Evolutionary conservation across 129 eudicot genomes (phyloP).

Genomic region (Ambrosia artemisiifolia): DNA sequence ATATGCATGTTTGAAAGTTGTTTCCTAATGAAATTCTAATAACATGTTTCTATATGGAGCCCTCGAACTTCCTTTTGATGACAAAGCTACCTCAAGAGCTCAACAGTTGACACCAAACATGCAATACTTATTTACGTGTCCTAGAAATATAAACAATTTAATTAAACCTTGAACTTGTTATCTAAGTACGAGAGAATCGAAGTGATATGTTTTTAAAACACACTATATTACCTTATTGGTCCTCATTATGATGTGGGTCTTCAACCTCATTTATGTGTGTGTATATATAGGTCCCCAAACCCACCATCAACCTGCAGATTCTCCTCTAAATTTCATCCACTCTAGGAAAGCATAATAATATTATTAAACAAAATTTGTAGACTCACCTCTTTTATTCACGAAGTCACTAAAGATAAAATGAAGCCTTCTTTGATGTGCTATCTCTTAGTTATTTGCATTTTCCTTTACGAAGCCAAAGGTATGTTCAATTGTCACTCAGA

Average conservation of each 20-base stretch:
- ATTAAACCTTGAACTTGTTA: too few relatives aligned
- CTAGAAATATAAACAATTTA: too few relatives aligned
- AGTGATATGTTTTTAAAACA: neutral
- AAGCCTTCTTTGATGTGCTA: conserved; percentile 28
- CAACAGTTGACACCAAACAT: too few relatives aligned
- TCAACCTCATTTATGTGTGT: conserved; percentile 20
- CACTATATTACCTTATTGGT: conserved; percentile 13
- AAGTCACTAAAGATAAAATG: conserved; percentile 26
- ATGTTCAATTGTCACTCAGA: neutral
- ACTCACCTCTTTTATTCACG: neutral
- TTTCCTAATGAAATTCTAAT: too few relatives aligned
- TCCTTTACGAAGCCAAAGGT: conserved; percentile 57
- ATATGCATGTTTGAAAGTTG: too few relatives aligned
- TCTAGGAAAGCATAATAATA: neutral
- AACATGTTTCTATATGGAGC: too few relatives aligned
- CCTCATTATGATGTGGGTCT: conserved; percentile 16
- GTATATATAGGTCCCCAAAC: conserved; percentile 19
- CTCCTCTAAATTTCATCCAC: conserved; percentile 9
- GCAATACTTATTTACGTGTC: too few relatives aligned
- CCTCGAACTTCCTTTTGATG: too few relatives aligned
- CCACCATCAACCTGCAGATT: conserved; percentile 11
- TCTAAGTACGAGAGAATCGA: neutral
- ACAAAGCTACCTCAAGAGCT: too few relatives aligned
- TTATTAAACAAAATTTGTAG: neutral
- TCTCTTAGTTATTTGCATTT: conserved; percentile 34